Evolutionary conservation across 345 rosid genomes (phyloP).

Genomic region (Cardamine resedifolia): DNA sequence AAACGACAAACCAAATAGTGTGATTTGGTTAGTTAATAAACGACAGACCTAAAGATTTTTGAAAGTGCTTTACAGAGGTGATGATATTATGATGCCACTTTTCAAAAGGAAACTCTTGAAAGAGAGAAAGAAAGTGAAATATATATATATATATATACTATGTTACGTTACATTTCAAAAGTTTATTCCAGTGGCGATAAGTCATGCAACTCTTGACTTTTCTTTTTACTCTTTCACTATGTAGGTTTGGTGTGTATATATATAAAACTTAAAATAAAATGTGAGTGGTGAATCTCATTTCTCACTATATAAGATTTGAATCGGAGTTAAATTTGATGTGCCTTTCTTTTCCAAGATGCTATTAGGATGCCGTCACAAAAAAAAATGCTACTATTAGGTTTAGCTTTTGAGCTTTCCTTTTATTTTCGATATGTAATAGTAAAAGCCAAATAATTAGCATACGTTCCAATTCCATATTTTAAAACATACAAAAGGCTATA

Average conservation of each 20-base stretch:
- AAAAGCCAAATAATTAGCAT: neutral
- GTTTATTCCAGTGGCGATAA: conserved; percentile 6
- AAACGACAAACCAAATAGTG: too few relatives aligned
- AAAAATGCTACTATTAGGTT: too few relatives aligned
- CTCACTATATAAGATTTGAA: neutral
- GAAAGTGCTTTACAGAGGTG: neutral
- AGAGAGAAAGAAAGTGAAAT: neutral
- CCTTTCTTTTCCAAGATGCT: conserved; percentile 30
- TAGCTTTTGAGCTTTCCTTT: neutral
- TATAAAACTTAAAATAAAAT: neutral
- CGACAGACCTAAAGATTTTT: conserved; percentile 1
- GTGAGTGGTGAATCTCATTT: conserved; percentile 19
- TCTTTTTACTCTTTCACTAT: neutral
- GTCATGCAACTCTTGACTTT: neutral
- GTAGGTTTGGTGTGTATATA: neutral
- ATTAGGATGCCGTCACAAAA: too few relatives aligned
- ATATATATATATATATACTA: too few relatives aligned
- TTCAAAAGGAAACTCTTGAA: neutral
- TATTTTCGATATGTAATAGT: neutral
- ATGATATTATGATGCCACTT: neutral
- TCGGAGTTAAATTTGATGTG: neutral
- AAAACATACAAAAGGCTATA: conserved; percentile 1
- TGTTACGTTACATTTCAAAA: conserved; percentile 11
- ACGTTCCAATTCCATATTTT: neutral
- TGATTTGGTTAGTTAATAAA: neutral